phyloP scores from a whole-genome alignment of 108 stramenopile species.

The Parietichytrium sp. region DNA sequence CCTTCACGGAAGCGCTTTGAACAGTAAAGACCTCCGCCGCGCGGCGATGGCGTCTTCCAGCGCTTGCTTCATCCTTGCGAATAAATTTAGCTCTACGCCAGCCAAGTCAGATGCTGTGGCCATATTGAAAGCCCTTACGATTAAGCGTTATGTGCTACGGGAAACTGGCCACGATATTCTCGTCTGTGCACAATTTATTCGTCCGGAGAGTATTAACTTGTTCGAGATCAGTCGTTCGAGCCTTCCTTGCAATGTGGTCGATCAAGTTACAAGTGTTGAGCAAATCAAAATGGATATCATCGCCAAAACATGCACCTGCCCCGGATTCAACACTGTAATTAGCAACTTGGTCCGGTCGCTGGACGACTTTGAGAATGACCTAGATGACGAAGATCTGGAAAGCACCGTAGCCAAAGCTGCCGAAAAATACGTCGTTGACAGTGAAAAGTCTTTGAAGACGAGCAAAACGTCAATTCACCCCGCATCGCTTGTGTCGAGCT shows the following conservation, averaged over 20 bases:
- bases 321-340: constrained; percentile 30
- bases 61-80: constrained; percentile 12
- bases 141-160: constrained; percentile 26
- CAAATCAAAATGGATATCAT: constrained; percentile 36
- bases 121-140: constrained; percentile 16
- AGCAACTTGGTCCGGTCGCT: constrained; percentile 37
- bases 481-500: neutral
- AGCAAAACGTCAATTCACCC: neutral
- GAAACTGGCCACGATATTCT: neutral
- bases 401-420: neutral
- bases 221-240: constrained; percentile 1
- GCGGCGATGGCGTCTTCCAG: neutral
- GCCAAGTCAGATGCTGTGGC: neutral
- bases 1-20: constrained; percentile 22
- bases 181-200: constrained; percentile 38
- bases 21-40: neutral
- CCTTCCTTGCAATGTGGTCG: constrained; percentile 5
- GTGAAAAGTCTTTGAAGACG: neutral
- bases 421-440: neutral
- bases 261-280: constrained; percentile 24
- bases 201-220: constrained; percentile 18
- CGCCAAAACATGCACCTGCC: constrained; percentile 38
- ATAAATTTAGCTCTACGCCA: neutral
- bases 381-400: neutral
- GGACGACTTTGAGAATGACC: neutral